Evolutionary conservation across 352 stramenopile species (phyloP), one percentile per base, ranked within the genome.

Genomic region (Globisporangium orthogonon): DNA sequence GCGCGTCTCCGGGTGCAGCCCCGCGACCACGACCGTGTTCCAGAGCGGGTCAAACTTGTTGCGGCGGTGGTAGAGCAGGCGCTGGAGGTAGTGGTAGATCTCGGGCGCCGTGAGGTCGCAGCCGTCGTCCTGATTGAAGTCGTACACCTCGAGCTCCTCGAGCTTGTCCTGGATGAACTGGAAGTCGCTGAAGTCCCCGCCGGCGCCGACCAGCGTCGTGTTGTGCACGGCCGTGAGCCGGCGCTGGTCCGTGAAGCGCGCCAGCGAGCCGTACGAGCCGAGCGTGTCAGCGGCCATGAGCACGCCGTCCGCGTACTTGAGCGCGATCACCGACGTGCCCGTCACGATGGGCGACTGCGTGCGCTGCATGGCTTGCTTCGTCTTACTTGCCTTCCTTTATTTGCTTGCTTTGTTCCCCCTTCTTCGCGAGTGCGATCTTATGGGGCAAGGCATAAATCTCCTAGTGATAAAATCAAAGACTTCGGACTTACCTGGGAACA

Each of bases 11-110:
- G 90, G 85, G 55, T 94, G 83, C 48, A 93, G 74, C 3, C 97
- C 97, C n/a, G 92, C 97, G 52, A 99, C 87, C 0, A 99, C 83
- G 5, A 99, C 62, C 55, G 96, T 97, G 81, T 99, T 99, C 97
- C 97, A 99, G 30, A 98, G 85, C 45, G 97, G 97, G 74, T 99
- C 97, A 67, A 99, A 98, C 67, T 99, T 98, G 75, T 98, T 99
- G 66, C 97, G 88, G 63, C 96, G 87, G 70, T 99, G 92, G 86
- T 99, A 99, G 75, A 99, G 83, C 57, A 99, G 87, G 28, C 96
- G 94, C 57, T 98, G 83, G 35, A 99, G 72, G 74, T 99, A 99
- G 70, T 97, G 95, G 75, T 97, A 98, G 37, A 98, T 86, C 71
- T 98, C 92, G 33, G 85, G 82, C 37, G 97, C 92, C 46, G 76